Evolutionary conservation across 805 yeast genomes (phyloP).

Genomic region (Allodekkera sacchari): DNA sequence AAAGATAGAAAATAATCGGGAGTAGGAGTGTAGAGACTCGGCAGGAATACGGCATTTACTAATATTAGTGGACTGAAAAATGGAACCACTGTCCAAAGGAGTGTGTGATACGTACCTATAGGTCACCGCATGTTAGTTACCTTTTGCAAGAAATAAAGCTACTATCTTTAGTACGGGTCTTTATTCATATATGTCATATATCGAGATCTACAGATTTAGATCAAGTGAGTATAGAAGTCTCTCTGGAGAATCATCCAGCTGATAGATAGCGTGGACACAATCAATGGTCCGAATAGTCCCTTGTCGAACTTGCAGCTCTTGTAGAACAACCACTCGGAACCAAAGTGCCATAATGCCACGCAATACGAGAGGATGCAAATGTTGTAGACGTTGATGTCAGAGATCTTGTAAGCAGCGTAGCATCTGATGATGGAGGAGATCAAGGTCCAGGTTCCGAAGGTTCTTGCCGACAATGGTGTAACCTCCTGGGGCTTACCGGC

Average conservation of each 20-base stretch:
- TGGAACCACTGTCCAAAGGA: too few species aligned
- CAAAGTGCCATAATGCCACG: slow-evolving; percentile 80
- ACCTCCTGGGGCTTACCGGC: slow-evolving; percentile 53
- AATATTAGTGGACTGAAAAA: too few species aligned
- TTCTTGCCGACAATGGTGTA: slow-evolving; percentile 70
- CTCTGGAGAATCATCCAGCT: slow-evolving; percentile 75
- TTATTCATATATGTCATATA: not conserved
- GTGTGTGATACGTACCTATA: too few species aligned
- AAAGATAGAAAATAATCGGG: too few species aligned
- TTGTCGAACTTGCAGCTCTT: slow-evolving; percentile 77
- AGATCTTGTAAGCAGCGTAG: slow-evolving; percentile 76
- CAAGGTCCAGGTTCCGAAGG: slow-evolving; percentile 97
- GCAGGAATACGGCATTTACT: too few species aligned
- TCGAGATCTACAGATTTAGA: not conserved
- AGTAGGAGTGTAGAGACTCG: too few species aligned
- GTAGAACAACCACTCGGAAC: slow-evolving; percentile 72
- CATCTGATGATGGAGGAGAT: slow-evolving; percentile 76
- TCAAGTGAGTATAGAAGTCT: slow-evolving; percentile 39
- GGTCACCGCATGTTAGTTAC: too few species aligned
- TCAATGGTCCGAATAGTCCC: slow-evolving; percentile 83
- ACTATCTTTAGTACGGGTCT: too few species aligned
- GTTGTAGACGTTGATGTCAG: slow-evolving; percentile 63
- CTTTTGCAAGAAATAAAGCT: too few species aligned
- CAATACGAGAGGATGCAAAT: slow-evolving; percentile 72
- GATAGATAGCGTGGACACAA: slow-evolving; percentile 68